Evolutionary conservation across 2,329 filamentous ascomycete species (phyloP), one percentile per base, ranked within the genome.

Genomic region (Pseudovirgaria hyperparasitica): DNA sequence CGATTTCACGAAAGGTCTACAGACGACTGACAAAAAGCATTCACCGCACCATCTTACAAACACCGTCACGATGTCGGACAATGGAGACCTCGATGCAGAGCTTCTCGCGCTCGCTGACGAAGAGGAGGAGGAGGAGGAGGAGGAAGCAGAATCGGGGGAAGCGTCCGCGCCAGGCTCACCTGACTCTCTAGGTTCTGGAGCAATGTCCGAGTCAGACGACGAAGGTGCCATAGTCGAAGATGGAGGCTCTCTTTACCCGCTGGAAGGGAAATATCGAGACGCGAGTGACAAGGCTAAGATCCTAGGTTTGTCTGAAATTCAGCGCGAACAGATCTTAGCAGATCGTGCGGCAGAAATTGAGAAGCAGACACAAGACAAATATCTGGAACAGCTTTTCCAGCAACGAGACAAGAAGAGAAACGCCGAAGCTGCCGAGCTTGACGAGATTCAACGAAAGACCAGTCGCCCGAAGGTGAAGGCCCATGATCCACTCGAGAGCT

Each of bases 21-120:
- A 67, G 4, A 20, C 14, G 16, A 20, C 19, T n/a, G 19, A n/a
- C 7, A 24, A 23, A 16, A n/a, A n/a, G n/a, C n/a, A n/a, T n/a
- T n/a, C n/a, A n/a, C n/a, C n/a, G n/a, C n/a, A n/a, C n/a, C n/a
- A n/a, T 3, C 21, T 7, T 22, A 9, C 22, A 11, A 9, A 14
- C 26, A 22, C 24, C 17, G 6, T 31, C 38, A 39, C 38, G 45
- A 92, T 93, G 85, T 79, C 82, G 30, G 82, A 87, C 31, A 43
- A 45, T 30, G 30, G 30, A 7, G 58, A 62, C 31, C 70, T 94
- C 40, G 87, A 96, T 51, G 85, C 87, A 44, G 87, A 94, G 62
- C 76, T 96, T 39, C 77, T 96, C 38, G 86, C 82, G 47, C 75
- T 96, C 39, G 90, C 86, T 29, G 90, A 84, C 45, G 84, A 82